These are phyloP conservation scores for Linnemannia exigua DNA, from an alignment of 192 early-diverging fungal genomes.

Conservation along the genomic window DNA sequence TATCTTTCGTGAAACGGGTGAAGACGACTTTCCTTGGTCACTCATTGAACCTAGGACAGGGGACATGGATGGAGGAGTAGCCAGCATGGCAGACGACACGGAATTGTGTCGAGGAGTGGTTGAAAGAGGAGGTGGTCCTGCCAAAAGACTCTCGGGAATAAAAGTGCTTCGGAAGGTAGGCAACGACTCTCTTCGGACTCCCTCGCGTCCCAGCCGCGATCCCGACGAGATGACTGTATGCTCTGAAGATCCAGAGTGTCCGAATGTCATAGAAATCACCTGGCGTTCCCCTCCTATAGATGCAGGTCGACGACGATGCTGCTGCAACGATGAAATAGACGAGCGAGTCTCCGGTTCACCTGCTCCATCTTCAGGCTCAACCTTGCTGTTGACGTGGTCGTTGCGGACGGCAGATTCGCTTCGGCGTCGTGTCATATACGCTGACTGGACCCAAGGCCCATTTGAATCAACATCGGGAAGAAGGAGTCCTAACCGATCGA, in stretches of 20 bases:
- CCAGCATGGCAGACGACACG: slow-evolving; percentile 14
- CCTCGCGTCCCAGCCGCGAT: neutral
- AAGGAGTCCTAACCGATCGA: neutral
- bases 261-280: neutral
- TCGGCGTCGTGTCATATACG: slow-evolving; percentile 47
- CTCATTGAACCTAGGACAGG: neutral
- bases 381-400: no score
- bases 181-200: neutral
- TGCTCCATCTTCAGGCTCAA: neutral
- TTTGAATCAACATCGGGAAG: neutral
- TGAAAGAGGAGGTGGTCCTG: slow-evolving; percentile 27
- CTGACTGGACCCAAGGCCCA: slow-evolving; percentile 40
- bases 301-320: slow-evolving; percentile 13
- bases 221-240: neutral
- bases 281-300: slow-evolving; percentile 7
- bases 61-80: slow-evolving; percentile 21
- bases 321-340: neutral
- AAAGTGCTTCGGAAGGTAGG: slow-evolving; percentile 25
- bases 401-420: slow-evolving; percentile 25
- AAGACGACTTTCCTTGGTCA: neutral
- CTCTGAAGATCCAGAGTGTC: neutral
- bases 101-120: neutral
- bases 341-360: neutral
- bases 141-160: slow-evolving; percentile 39
- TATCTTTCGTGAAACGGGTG: no score